Base-by-base conservation (phyloP, 495 filamentous ascomycete species). In the Penicillium bovifimosum region DNA sequence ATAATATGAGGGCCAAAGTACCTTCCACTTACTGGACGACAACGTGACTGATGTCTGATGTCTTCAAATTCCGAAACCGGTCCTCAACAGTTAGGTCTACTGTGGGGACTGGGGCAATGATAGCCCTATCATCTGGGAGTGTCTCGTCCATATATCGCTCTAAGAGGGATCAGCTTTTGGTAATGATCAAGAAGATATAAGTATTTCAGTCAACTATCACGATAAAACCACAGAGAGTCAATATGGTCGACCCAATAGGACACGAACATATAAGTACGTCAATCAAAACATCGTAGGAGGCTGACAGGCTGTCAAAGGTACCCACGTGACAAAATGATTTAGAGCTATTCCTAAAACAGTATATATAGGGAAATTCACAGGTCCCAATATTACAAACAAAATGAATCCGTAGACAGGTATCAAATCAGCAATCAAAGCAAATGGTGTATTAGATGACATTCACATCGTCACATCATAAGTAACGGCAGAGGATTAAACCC, bases 401-500 rank as follows among this genome's bases (percentile, higher is more conserved):
- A 9, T 27, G 18, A 26, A 32, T 26, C 36, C 2, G 31, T 1
- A 33, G 27, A 27, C 31, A 38, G 9, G 17, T 13, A 50, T 27
- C 47, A 41, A 33, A 17, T 1, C 13, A 39, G 27, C 11, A 34
- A 33, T 16, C 41, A 41, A 33, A 39, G 38, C 16, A 41, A 32
- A 9, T n/a, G 39, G 20, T 41, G 47, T 41, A 50, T 50, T 38
- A 4, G 32, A 17, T 14, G 27, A 50, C 33, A 50, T 50, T 14
- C 16, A 50, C 33, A 50, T 50, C 48, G 18, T 41, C 26, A 50
- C 14, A 28, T 40, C 47, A 41, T 41, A 33, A 41, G 17, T 41
- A 32, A 39, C 41, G 32, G 41, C 16, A 32, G 38, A 27, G 20
- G 4, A 29, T 52, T 59, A 63, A 26, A 65, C 51, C 1, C 62